Conservation (phyloP, 176 grass and related monocot genomes). For the Aegilops bicornis region DNA sequence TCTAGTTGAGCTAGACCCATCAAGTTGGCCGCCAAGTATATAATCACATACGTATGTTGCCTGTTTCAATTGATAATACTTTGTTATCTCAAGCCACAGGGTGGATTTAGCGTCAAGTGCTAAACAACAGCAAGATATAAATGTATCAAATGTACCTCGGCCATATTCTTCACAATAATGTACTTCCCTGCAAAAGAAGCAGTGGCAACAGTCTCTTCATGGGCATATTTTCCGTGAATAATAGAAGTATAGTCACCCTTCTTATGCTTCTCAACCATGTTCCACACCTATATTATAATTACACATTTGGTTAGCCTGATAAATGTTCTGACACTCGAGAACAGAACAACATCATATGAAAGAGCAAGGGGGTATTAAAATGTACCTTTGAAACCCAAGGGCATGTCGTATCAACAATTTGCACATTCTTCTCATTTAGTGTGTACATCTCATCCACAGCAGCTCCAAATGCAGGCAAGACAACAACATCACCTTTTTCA, state of each 20-base stretch:
- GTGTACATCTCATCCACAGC: conserved; percentile 95
- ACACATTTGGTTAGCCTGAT: not conserved
- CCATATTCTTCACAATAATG: conserved; percentile 88
- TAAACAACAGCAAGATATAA: conserved; percentile 17
- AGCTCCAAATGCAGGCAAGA: conserved; percentile 96
- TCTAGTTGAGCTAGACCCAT: conserved; percentile 95
- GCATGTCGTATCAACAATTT: conserved; percentile 97
- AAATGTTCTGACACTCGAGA: not conserved
- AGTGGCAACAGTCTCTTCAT: conserved; percentile 97
- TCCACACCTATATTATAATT: conserved; percentile 73
- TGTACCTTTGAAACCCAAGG: conserved; percentile 98
- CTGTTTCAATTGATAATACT: conserved; percentile 42
- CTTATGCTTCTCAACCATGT: conserved; percentile 98
- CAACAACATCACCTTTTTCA: conserved; percentile 77
- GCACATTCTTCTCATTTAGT: conserved; percentile 93
- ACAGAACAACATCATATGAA: not conserved
- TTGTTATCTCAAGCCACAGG: not conserved
- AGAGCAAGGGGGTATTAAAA: not conserved
- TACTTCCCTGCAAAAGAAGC: conserved; percentile 94
- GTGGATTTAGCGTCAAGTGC: not conserved
- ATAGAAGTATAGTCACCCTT: conserved; percentile 96
- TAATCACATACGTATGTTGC: conserved; percentile 90
- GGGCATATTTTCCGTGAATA: conserved; percentile 94
- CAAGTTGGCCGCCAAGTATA: conserved; percentile 86
- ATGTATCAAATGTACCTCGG: conserved; percentile 48